phyloP scores from a whole-genome alignment of 2,329 filamentous ascomycete species.

The Beauveria asiatica region DNA sequence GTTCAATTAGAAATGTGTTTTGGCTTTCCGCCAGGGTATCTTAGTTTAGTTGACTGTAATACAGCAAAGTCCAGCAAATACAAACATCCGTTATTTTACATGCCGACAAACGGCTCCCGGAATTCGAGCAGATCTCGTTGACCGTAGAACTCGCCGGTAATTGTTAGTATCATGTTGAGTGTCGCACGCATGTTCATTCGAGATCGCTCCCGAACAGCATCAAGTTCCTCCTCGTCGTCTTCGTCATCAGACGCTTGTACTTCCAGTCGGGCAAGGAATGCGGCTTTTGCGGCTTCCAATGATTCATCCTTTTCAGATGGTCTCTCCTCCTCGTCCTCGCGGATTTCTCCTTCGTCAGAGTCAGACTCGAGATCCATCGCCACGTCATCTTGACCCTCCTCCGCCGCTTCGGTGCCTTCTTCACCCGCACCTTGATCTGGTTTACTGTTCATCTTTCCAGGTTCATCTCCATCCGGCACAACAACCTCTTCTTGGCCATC shows the following conservation, averaged over 20 bases:
- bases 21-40: constrained; percentile 8
- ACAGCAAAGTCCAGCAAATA: background rate
- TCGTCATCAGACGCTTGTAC: constrained; percentile 15
- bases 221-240: constrained; percentile 18
- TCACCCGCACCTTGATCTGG: constrained; percentile 2
- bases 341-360: constrained; percentile 29
- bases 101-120: constrained; percentile 49
- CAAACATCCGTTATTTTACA: background rate
- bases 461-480: constrained; percentile 15
- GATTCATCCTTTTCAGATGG: background rate
- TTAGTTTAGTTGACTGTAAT: background rate
- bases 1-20: background rate
- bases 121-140: constrained; percentile 78
- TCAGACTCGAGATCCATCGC: constrained; percentile 35
- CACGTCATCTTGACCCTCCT: constrained; percentile 23
- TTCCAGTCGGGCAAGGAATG: constrained; percentile 38
- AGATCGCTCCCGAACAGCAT: constrained; percentile 24
- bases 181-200: constrained; percentile 56
- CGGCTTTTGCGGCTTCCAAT: constrained; percentile 40
- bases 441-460: constrained; percentile 13
- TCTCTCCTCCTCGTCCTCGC: constrained; percentile 21
- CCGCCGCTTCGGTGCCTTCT: constrained; percentile 15
- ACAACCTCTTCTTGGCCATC: constrained; percentile 21
- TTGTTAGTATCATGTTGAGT: constrained; percentile 83
- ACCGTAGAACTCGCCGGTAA: constrained; percentile 82